Evolutionary conservation across 2,329 filamentous ascomycete genomes (phyloP), one percentile per base, ranked within the genome.

Genomic region (Hymenoscyphus fructigenus): DNA sequence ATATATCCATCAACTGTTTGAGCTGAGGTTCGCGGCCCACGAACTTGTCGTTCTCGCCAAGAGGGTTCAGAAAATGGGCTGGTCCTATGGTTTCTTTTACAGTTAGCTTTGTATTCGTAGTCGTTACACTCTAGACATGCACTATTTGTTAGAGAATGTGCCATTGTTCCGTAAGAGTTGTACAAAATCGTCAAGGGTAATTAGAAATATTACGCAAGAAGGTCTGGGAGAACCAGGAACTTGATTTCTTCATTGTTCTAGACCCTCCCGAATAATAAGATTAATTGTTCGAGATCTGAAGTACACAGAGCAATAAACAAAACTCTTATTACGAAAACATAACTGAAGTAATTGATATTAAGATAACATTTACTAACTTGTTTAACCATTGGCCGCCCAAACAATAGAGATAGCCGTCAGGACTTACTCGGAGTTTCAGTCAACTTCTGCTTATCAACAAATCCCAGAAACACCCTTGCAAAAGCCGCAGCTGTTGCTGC

Each of bases 401-500:
- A n/a, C 17, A 44, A 44, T 44, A n/a, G 10, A 44, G 14, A 44
- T 3, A 44, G 4, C 14, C 38, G n/a, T 44, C 15, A 44, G 12
- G 29, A 59, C 72, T 50, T 60, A 41, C 44, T 53, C 17, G 10
- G 14, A 28, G 29, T 56, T 29, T 56, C 29, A 32, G 17, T 28
- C 17, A 32, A 28, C 53, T 28, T 56, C 23, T 28, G 23, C 12
- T 56, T 28, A 32, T 28, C 53, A 56, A 32, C 12, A 1, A 26
- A 62, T 36, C 41, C 36, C 7, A 65, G 36, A 55, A 68, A 55
- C 32, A 47, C 57, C 53, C 62, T 65, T 20, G 65, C 60, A 57
- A 58, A 65, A 29, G 65, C 66, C 0, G 66, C 66, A 20, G 66
- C 66, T 14, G 56, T 59, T 12, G 62, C 53, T 6, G 66, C 66